Evolutionary conservation across 768 basidiomycete genomes (phyloP).

Genomic region (Lactarius akahatsu): DNA sequence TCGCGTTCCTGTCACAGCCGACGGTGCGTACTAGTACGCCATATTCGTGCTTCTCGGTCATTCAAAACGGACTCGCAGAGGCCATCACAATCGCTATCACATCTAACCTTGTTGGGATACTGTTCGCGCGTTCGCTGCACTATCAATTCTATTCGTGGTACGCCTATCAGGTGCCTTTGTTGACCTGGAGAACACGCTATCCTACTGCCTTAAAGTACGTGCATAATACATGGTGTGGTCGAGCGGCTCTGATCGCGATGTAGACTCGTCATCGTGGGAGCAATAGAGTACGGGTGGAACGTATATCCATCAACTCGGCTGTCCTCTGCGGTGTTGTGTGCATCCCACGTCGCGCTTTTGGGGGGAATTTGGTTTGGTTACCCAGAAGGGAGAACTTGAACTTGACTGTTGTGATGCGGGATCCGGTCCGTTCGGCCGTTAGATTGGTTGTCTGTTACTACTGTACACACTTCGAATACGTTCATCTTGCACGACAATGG

Average conservation of each 20-base stretch:
- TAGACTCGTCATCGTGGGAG: conserved; percentile 59
- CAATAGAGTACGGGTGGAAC: conserved; percentile 87
- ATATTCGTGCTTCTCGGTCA: conserved; percentile 25
- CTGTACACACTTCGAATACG: not conserved
- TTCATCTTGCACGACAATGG: conserved; percentile 31
- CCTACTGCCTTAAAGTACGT: conserved; percentile 62
- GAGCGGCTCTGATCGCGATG: conserved; percentile 14
- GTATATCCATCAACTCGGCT: conserved; percentile 74
- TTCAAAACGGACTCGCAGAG: conserved; percentile 45
- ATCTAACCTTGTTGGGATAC: conserved; percentile 86
- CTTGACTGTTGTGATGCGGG: not conserved
- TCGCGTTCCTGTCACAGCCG: conserved; percentile 48
- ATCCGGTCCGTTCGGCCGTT: not conserved
- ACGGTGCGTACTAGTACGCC: conserved; percentile 50
- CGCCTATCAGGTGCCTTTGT: conserved; percentile 82
- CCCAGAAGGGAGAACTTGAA: conserved; percentile 11
- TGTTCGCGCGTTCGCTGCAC: conserved; percentile 92
- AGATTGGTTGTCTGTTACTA: not conserved
- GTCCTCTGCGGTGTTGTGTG: conserved; percentile 58
- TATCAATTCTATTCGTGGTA: conserved; percentile 99
- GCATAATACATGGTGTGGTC: conserved; percentile 31
- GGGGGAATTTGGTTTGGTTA: conserved; percentile 56
- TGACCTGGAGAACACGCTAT: conserved; percentile 72
- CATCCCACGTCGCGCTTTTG: conserved; percentile 52
- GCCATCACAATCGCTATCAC: conserved; percentile 82